Conservation (phyloP, 371 early-diverging fungal species). For the Mucor saturninus region DNA sequence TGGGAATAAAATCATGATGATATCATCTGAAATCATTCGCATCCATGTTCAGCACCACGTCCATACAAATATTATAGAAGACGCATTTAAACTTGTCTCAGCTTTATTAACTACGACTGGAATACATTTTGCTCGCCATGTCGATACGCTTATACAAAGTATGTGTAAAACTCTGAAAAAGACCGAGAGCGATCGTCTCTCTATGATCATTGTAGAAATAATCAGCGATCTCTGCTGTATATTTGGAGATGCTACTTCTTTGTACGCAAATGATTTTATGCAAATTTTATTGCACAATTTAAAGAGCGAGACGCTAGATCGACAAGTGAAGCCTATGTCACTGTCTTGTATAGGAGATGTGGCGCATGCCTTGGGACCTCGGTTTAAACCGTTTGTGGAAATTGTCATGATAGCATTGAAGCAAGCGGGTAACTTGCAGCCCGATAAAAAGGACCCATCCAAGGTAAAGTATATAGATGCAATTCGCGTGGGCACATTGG, state of each 20-base stretch:
- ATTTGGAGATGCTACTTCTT: neutral
- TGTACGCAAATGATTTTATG: neutral
- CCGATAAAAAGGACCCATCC: neutral
- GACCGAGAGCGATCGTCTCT: neutral
- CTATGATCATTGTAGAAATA: neutral
- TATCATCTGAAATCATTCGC: neutral
- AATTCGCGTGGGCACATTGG: neutral
- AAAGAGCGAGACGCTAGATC: neutral
- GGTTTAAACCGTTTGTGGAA: neutral
- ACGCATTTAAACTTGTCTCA: neutral
- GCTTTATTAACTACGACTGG: neutral
- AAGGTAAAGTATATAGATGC: neutral
- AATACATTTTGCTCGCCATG: neutral
- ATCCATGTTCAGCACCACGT: neutral
- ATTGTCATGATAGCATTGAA: neutral
- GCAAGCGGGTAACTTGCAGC: neutral
- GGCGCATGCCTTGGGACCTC: neutral
- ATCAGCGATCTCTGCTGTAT: neutral
- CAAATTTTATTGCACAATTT: neutral
- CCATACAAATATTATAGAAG: neutral
- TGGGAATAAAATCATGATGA: neutral
- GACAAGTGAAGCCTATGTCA: neutral
- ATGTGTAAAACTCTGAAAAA: neutral
- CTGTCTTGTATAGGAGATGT: conserved; percentile 1
- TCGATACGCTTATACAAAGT: neutral